Conservation (phyloP, 2,329 filamentous ascomycete genomes). For the Penicillium sp. region DNA sequence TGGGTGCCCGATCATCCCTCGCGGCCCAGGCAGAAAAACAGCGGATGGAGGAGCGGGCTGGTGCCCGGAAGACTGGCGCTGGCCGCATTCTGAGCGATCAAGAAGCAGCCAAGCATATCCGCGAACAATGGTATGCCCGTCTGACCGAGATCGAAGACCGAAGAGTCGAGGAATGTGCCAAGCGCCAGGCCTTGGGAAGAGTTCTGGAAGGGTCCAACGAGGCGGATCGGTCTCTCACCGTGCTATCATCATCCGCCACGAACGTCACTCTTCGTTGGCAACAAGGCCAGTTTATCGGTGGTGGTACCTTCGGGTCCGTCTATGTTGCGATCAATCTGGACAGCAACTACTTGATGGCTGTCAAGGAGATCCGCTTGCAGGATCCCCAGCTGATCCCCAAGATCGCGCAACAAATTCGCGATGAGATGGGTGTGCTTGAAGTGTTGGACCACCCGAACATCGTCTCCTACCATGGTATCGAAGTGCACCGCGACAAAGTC, state of each 20-base stretch:
- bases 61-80: slow-evolving; percentile 75
- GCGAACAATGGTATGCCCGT: slow-evolving; percentile 70
- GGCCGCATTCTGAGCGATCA: slow-evolving; percentile 74
- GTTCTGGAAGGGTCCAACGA: slow-evolving; percentile 95
- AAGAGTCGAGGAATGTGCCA: slow-evolving; percentile 75
- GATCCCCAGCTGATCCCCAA: slow-evolving; percentile 94
- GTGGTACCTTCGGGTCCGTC: slow-evolving; percentile 94
- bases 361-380: slow-evolving; percentile 96
- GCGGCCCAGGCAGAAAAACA: slow-evolving; percentile 94
- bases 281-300: slow-evolving; percentile 96
- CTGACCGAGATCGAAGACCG: slow-evolving; percentile 74
- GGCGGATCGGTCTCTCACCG: slow-evolving; percentile 90
- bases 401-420: slow-evolving; percentile 88
- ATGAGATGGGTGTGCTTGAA: slow-evolving; percentile 96
- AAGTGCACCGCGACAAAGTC: slow-evolving; percentile 97
- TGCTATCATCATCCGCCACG: slow-evolving; percentile 87
- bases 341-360: slow-evolving; percentile 93
- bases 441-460: slow-evolving; percentile 96
- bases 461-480: slow-evolving; percentile 95
- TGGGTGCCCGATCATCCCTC: slow-evolving; percentile 90
- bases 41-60: slow-evolving; percentile 75
- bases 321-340: slow-evolving; percentile 98
- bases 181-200: slow-evolving; percentile 81
- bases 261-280: slow-evolving; percentile 98
- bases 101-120: slow-evolving; percentile 74